Conservation (phyloP, 2,329 filamentous ascomycete species). For the Catunica adiposa region DNA sequence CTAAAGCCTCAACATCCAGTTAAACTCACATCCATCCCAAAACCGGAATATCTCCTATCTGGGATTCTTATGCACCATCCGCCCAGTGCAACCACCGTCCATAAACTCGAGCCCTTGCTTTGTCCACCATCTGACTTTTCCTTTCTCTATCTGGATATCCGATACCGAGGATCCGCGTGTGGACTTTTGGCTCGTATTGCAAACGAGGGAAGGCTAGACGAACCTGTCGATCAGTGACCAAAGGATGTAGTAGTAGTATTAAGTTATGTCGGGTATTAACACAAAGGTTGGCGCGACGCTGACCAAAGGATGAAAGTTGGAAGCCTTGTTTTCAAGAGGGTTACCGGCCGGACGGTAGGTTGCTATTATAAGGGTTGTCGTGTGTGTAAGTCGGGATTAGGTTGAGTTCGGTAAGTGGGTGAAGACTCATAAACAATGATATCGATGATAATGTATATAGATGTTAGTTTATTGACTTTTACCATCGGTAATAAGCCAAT, state of each 20-base stretch:
- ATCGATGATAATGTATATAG: neutral
- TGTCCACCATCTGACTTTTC: no score
- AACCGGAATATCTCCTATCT: neutral
- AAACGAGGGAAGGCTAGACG: no score
- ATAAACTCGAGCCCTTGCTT: no score
- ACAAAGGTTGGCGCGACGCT: no score
- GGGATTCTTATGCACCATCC: neutral
- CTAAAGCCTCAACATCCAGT: no score
- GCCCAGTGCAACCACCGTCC: neutral
- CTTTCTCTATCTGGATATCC: no score
- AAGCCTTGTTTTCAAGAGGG: neutral
- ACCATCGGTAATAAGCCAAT: no score
- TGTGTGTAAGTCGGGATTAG: neutral
- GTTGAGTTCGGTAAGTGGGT: neutral
- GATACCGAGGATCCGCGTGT: no score
- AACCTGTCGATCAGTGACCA: no score
- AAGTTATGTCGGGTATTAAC: no score
- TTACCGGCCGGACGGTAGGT: neutral
- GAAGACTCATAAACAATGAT: neutral
- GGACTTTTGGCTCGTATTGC: no score
- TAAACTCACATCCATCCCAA: neutral
- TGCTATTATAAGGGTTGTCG: neutral
- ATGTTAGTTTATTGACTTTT: neutral
- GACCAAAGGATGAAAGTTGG: neutral
- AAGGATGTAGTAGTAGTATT: no score